Evolutionary conservation across 208 protist species (phyloP).

Genomic region (Acanthamoeba divionensis): DNA sequence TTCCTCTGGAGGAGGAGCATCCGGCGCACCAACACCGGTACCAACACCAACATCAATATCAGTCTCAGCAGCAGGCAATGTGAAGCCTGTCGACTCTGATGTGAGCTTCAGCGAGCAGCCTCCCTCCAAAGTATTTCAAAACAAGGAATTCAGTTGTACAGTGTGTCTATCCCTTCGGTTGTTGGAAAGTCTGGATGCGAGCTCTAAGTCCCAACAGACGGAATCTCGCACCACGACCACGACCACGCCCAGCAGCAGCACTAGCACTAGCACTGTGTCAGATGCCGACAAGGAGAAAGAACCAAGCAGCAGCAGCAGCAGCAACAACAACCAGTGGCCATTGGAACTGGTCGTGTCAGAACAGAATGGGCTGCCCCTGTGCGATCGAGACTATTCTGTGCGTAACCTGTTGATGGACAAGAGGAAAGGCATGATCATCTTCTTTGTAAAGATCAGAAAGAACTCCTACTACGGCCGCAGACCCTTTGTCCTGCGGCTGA

Average conservation of each 20-base stretch:
- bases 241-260: too few species aligned
- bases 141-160: too few species aligned
- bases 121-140: not conserved
- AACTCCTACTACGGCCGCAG: constrained; percentile 13
- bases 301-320: too few species aligned
- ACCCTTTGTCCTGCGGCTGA: not conserved
- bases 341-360: not conserved
- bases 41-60: too few species aligned
- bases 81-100: too few species aligned
- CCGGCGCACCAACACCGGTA: too few species aligned
- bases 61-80: too few species aligned
- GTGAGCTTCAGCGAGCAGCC: not conserved
- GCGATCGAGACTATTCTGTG: not conserved
- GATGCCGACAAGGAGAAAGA: too few species aligned
- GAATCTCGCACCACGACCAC: too few species aligned
- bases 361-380: not conserved
- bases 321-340: not conserved
- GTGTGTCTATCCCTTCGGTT: not conserved
- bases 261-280: too few species aligned
- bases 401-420: constrained; percentile 7
- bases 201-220: too few species aligned
- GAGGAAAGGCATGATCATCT: not conserved
- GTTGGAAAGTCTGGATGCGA: not conserved
- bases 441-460: constrained; percentile 20
- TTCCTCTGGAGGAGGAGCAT: too few species aligned